Percentiles rank a stretch among this genome's conserved stretches.
Evolutionary conservation across 164 flowering plant species (phyloP).

Genomic region (Aristolochia contorta): DNA sequence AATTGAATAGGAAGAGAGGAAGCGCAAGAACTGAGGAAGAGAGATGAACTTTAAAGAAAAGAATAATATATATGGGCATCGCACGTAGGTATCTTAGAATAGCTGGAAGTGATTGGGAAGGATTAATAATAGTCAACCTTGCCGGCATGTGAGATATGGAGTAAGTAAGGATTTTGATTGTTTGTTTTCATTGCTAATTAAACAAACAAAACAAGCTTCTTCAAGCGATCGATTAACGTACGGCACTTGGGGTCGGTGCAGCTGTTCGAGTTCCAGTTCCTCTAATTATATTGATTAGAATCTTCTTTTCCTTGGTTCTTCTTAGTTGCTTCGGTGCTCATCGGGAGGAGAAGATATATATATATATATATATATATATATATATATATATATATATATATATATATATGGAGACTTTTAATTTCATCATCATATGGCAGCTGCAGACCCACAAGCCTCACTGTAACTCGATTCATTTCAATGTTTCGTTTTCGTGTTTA

Average conservation of each 20-base stretch:
- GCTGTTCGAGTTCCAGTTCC: background rate
- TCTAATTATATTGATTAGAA: background rate
- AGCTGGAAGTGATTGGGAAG: background rate
- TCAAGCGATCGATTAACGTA: background rate
- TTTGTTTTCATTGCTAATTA: constrained; percentile 9
- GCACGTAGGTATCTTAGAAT: background rate
- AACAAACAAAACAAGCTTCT: constrained; percentile 7
- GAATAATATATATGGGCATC: background rate
- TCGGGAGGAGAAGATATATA: constrained; percentile 9
- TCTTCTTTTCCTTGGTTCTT: background rate
- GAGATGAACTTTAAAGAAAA: constrained; percentile 8
- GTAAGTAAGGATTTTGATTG: constrained; percentile 16
- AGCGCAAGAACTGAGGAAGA: constrained; percentile 4
- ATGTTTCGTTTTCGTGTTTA: constrained; percentile 16
- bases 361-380: too few species aligned
- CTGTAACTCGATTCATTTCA: constrained; percentile 10
- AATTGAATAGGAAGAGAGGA: too few species aligned
- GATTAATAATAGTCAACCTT: constrained; percentile 31
- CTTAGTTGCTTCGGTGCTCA: constrained; percentile 9
- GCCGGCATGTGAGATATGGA: constrained; percentile 41
- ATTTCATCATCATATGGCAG: background rate
- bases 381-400: too few species aligned
- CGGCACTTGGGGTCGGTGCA: constrained; percentile 7
- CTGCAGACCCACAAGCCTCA: constrained; percentile 1
- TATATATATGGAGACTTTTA: too few species aligned